These are phyloP conservation scores for Phaeosphaeriaceae sp. DNA, from an alignment of 2,329 filamentous ascomycete genomes.

Conservation along the genomic window DNA sequence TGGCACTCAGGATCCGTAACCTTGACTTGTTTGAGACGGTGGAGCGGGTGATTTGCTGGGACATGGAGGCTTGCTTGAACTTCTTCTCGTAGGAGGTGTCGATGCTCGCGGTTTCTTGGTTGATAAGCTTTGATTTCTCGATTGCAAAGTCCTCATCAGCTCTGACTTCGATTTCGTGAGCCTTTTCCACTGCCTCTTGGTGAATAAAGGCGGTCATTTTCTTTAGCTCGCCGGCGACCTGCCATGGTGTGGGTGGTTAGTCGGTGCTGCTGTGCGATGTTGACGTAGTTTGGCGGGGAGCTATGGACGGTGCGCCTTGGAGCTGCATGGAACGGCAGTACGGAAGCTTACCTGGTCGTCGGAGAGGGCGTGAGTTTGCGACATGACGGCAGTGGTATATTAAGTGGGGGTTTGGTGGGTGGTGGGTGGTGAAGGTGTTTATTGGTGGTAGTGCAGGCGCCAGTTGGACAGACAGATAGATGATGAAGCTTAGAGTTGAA, in stretches of 20 bases:
- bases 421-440: constrained; percentile 7
- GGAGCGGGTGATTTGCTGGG: constrained; percentile 96
- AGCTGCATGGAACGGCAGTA: constrained; percentile 8
- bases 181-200: constrained; percentile 97
- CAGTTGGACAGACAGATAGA: constrained; percentile 7
- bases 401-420: constrained; percentile 11
- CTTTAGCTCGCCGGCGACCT: constrained; percentile 98
- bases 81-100: constrained; percentile 96
- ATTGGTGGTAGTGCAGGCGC: constrained; percentile 19
- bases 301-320: constrained; percentile 17
- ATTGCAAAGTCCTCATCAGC: constrained; percentile 99
- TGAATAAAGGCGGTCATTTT: constrained; percentile 99
- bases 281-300: constrained; percentile 34
- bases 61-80: constrained; percentile 98
- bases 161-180: constrained; percentile 96
- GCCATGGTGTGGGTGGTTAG: constrained; percentile 36
- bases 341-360: constrained; percentile 81
- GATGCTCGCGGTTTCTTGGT: constrained; percentile 91
- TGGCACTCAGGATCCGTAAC: constrained; percentile 82
- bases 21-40: constrained; percentile 96
- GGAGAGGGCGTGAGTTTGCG: constrained; percentile 90
- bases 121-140: constrained; percentile 98
- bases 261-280: constrained; percentile 35
- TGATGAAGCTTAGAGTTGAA: constrained; percentile 35
- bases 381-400: constrained; percentile 69